Conservation (phyloP, 2,329 filamentous ascomycete species). For the Microdochium paspali region DNA sequence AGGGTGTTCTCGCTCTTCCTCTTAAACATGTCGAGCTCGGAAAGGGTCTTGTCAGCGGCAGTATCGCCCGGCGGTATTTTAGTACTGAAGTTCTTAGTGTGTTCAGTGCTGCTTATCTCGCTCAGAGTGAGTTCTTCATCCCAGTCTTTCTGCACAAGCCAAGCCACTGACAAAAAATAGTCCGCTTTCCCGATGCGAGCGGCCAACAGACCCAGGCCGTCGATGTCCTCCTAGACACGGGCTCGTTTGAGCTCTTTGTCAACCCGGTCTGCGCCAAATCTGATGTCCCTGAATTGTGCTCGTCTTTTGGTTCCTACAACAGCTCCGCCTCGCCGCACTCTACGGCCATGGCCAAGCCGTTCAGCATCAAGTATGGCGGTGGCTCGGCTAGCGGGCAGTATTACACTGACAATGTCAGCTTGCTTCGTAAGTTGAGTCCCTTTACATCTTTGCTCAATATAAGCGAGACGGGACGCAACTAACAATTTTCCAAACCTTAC, state of each 20-base stretch:
- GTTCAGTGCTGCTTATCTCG: conserved; percentile 20
- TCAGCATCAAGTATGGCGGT: conserved; percentile 27
- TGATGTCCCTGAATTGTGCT: conserved; percentile 26
- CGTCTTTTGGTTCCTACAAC: conserved; percentile 32
- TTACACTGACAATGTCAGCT: conserved; percentile 33
- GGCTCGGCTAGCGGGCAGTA: conserved; percentile 32
- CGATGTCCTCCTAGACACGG: conserved; percentile 39
- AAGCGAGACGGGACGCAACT: too few relatives aligned
- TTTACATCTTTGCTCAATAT: too few relatives aligned
- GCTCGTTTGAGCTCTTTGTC: conserved; percentile 46
- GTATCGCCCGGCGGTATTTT: conserved; percentile 15
- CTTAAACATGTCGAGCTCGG: conserved; percentile 14
- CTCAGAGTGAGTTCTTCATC: conserved; percentile 13
- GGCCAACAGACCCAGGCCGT: conserved; percentile 26
- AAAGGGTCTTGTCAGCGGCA: conserved; percentile 13
- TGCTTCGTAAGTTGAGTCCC: conserved; percentile 28
- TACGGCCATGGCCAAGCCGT: conserved; percentile 22
- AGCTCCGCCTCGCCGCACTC: conserved; percentile 29
- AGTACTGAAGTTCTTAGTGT: conserved; percentile 16
- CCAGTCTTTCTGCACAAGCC: neutral
- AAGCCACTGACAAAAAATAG: conserved; percentile 16
- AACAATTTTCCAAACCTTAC: neutral
- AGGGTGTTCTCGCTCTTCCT: conserved; percentile 15
- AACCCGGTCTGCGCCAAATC: conserved; percentile 35
- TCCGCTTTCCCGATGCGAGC: conserved; percentile 26